Evolutionary conservation across 805 yeast genomes (phyloP).

Genomic region (Schizosaccharomyces osmophilus): DNA sequence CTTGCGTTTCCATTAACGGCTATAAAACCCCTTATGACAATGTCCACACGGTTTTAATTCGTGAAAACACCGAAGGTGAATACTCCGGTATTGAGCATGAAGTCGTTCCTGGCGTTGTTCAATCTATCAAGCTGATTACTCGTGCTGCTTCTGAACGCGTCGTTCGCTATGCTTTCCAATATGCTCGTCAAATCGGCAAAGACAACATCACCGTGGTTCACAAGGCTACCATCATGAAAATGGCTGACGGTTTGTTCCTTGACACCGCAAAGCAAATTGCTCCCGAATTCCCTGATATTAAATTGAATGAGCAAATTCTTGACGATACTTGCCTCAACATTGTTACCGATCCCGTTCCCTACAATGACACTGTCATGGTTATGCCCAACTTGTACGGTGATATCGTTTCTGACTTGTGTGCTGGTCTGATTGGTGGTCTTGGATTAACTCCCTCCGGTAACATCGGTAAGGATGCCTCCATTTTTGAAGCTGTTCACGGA

Average conservation of each 20-base stretch:
- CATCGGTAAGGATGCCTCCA: constrained; percentile 95
- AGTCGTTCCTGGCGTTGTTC: constrained; percentile 94
- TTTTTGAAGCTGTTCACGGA: constrained; percentile 98
- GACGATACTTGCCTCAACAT: constrained; percentile 86
- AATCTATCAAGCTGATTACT: constrained; percentile 90
- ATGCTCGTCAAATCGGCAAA: constrained; percentile 71
- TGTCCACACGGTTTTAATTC: constrained; percentile 78
- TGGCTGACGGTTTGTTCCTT: constrained; percentile 91
- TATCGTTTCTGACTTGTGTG: constrained; percentile 89
- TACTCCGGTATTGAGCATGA: constrained; percentile 96
- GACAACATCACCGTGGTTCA: constrained; percentile 83
- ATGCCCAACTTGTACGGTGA: constrained; percentile 99
- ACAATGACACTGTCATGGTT: constrained; percentile 63
- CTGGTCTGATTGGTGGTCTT: constrained; percentile 94
- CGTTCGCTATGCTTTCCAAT: constrained; percentile 88
- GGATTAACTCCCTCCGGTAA: constrained; percentile 98
- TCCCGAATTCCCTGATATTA: constrained; percentile 76
- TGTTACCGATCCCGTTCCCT: constrained; percentile 63
- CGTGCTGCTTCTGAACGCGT: constrained; percentile 90
- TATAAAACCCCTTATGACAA: constrained; percentile 71
- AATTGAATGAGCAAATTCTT: constrained; percentile 62
- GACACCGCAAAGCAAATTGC: constrained; percentile 73
- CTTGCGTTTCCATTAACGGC: constrained; percentile 83
- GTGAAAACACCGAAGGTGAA: constrained; percentile 99
- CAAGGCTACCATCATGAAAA: constrained; percentile 95